A percentile compares a stretch with the other conserved stretches of the same genome.
Conservation (phyloP, 1,284 basidiomycete species). For the Ustilago nuda region DNA sequence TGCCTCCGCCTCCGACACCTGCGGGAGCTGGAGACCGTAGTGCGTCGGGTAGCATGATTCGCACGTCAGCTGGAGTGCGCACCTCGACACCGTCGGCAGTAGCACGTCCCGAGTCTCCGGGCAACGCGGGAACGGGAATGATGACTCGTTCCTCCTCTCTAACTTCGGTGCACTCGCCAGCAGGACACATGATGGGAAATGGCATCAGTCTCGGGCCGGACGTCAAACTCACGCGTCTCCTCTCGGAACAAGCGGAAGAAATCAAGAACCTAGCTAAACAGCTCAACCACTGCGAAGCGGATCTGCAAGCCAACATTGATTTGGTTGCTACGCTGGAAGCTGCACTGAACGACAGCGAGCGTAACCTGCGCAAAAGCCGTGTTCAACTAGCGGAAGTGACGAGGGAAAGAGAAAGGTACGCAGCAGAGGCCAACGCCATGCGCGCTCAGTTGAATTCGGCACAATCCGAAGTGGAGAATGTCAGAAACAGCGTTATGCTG, state of each 20-base stretch:
- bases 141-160: slow-evolving; percentile 60
- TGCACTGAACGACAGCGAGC: slow-evolving; percentile 62
- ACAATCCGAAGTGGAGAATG: slow-evolving; percentile 59
- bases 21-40: slow-evolving; percentile 9
- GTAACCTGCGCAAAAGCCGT: slow-evolving; percentile 63
- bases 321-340: slow-evolving; percentile 74
- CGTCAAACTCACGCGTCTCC: slow-evolving; percentile 64
- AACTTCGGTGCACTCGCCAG: slow-evolving; percentile 50
- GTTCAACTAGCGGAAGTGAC: slow-evolving; percentile 64
- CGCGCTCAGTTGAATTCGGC: slow-evolving; percentile 53
- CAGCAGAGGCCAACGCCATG: slow-evolving; percentile 56
- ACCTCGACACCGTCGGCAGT: slow-evolving; percentile 52
- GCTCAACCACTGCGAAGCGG: slow-evolving; percentile 86
- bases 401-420: slow-evolving; percentile 58
- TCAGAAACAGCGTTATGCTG: slow-evolving; percentile 53
- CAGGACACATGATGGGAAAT: slow-evolving; percentile 20
- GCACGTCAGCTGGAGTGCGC: slow-evolving; percentile 40
- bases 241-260: slow-evolving; percentile 82
- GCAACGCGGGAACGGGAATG: slow-evolving; percentile 17
- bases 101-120: slow-evolving; percentile 58
- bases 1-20: slow-evolving; percentile 78
- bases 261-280: slow-evolving; percentile 90
- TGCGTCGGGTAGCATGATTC: slow-evolving; percentile 9
- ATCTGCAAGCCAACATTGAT: slow-evolving; percentile 90
- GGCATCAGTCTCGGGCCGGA: slow-evolving; percentile 27